Evolutionary conservation across 2,329 filamentous ascomycete species (phyloP), one percentile per base, ranked within the genome.

Genomic region (Helotiales sp.): DNA sequence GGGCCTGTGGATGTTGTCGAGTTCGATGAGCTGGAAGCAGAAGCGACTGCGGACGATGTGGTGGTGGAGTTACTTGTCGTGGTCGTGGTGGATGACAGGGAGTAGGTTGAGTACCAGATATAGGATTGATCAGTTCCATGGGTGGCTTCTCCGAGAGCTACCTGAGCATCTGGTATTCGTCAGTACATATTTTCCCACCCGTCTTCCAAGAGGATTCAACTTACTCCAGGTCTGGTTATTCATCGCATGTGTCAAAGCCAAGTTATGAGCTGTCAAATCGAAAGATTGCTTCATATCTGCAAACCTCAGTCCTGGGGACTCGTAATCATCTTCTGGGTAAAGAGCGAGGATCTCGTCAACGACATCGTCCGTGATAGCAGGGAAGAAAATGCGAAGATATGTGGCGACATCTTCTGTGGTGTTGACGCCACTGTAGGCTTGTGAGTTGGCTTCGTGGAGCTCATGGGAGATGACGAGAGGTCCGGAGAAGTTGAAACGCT

Each of bases 141-240:
- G 7, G 69, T 72, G 19, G 72, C 67, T 12, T 58, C 19, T 22
- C 60, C 70, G 2, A 74, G 59, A 12, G 66, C 67, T 22, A 73
- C 69, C 64, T 68, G 62, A 1, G 69, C 71, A 57, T 74, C n/a
- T n/a, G n/a, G n/a, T n/a, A n/a, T n/a, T n/a, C n/a, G n/a, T n/a
- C n/a, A n/a, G n/a, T n/a, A n/a, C n/a, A n/a, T n/a, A n/a, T n/a
- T n/a, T n/a, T n/a, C n/a, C n/a, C n/a, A n/a, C n/a, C n/a, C n/a
- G n/a, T n/a, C n/a, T n/a, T n/a, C n/a, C n/a, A n/a, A n/a, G n/a
- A n/a, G n/a, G n/a, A n/a, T n/a, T n/a, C n/a, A n/a, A n/a, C n/a
- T n/a, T n/a, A n/a, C n/a, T 74, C 72, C 71, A 74, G 4, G 71
- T 74, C 38, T 73, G 58, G 63, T 74, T 74, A 6, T 69, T 61